These are phyloP conservation scores for Fusarium agapanthi DNA, from an alignment of 2,329 filamentous ascomycete genomes.

Conservation along the genomic window DNA sequence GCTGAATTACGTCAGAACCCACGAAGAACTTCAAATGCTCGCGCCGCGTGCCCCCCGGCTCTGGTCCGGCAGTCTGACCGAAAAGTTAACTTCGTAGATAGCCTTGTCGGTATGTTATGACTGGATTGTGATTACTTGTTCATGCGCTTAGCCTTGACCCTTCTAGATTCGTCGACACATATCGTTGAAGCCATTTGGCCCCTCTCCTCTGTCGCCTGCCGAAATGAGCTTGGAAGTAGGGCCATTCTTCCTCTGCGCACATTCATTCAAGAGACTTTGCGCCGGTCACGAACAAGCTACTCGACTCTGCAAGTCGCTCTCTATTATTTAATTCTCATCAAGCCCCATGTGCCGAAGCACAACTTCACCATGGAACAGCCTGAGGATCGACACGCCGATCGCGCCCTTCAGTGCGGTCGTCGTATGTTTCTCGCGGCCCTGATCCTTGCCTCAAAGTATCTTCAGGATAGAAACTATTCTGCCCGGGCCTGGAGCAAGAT, in stretches of 20 bases:
- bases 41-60: conserved; percentile 72
- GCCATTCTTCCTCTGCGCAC: conserved; percentile 88
- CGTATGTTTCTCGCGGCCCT: conserved; percentile 97
- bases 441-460: conserved; percentile 95
- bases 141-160: conserved; percentile 46
- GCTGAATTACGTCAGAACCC: conserved; percentile 72
- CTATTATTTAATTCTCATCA: conserved; percentile 95
- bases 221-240: conserved; percentile 75
- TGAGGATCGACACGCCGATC: conserved; percentile 74
- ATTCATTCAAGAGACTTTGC: conserved; percentile 97
- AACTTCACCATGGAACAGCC: conserved; percentile 90
- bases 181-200: conserved; percentile 99
- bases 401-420: conserved; percentile 91
- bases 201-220: conserved; percentile 81
- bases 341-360: conserved; percentile 82
- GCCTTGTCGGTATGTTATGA: conserved; percentile 88
- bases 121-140: conserved; percentile 29
- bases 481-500: conserved; percentile 99
- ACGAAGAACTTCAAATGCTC: conserved; percentile 63
- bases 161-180: conserved; percentile 90
- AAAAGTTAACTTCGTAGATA: conserved; percentile 95
- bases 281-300: conserved; percentile 94
- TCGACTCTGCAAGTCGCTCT: conserved; percentile 96
- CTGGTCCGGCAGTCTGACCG: conserved; percentile 89
- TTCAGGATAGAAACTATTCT: conserved; percentile 98